Conservation (phyloP, 2,329 filamentous ascomycete genomes). For the Penicillium sp. region DNA sequence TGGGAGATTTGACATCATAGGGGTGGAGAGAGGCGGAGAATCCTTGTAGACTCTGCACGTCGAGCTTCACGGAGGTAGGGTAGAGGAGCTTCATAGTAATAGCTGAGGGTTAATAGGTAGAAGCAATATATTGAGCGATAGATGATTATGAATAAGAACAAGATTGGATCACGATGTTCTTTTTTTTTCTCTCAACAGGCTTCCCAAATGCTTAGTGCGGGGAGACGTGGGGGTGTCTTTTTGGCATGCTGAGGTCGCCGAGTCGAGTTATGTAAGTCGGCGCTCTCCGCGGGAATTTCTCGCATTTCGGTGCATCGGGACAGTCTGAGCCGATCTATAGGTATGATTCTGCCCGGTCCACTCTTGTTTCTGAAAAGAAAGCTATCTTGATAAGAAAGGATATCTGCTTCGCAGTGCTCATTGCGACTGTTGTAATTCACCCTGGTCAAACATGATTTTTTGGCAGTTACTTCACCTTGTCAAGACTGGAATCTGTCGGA, state of each 20-base stretch:
- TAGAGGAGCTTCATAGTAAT: constrained; percentile 62
- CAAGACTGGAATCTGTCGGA: neutral
- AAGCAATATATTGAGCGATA: neutral
- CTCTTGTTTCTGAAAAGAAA: neutral
- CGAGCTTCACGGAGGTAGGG: constrained; percentile 63
- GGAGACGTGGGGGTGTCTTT: neutral
- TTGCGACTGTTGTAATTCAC: neutral
- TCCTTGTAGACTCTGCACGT: constrained; percentile 58
- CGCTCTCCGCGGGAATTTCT: neutral
- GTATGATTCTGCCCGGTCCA: neutral
- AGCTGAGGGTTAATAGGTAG: constrained; percentile 12
- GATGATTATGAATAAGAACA: neutral
- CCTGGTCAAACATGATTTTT: too few species aligned
- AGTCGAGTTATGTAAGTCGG: neutral
- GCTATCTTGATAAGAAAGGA: too few species aligned
- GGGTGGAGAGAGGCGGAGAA: constrained; percentile 60
- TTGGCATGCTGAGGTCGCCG: neutral
- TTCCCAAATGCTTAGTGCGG: constrained; percentile 1
- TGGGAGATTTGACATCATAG: constrained; percentile 59
- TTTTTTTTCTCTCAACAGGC: neutral
- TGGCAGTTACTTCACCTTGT: neutral
- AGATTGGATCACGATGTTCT: neutral
- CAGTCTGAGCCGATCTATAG: neutral
- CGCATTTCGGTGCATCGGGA: neutral
- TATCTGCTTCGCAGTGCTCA: too few species aligned